These are phyloP conservation scores for Mycosphaerella sp. DNA, from an alignment of 2,329 filamentous ascomycete species.

Conservation along the genomic window DNA sequence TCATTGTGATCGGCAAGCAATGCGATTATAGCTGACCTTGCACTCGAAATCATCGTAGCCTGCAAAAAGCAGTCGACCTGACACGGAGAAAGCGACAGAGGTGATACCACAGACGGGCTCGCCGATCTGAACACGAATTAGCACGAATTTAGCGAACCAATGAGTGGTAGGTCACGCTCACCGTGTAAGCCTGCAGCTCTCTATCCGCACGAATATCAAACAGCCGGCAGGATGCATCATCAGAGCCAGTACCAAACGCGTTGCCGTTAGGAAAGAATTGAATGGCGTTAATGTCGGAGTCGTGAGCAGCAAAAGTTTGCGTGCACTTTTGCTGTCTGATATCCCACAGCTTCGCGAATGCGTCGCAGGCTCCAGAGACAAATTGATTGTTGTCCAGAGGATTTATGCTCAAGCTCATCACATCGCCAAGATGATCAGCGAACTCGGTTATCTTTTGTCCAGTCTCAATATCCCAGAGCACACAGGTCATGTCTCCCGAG, in stretches of 20 bases:
- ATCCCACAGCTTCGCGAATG: slow-evolving; percentile 98
- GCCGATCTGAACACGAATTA: slow-evolving; percentile 61
- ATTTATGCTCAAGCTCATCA: slow-evolving; percentile 99
- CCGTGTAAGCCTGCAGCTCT: slow-evolving; percentile 63
- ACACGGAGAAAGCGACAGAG: slow-evolving; percentile 95
- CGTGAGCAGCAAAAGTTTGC: slow-evolving; percentile 96
- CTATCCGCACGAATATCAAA: slow-evolving; percentile 97
- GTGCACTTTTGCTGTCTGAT: slow-evolving; percentile 97
- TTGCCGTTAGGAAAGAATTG: slow-evolving; percentile 99
- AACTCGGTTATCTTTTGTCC: slow-evolving; percentile 97
- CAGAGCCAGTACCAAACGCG: slow-evolving; percentile 94
- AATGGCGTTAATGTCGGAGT: slow-evolving; percentile 98
- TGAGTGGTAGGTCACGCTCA: slow-evolving; percentile 27
- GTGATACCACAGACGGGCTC: slow-evolving; percentile 97
- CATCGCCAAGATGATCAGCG: slow-evolving; percentile 94
- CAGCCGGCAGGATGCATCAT: slow-evolving; percentile 92
- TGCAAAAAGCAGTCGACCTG: slow-evolving; percentile 87
- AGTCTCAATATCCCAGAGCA: slow-evolving; percentile 99
- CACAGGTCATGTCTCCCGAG: slow-evolving; percentile 98
- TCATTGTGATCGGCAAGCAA: background rate
- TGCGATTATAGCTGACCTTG: slow-evolving; percentile 62
- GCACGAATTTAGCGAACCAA: background rate
- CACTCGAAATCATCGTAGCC: slow-evolving; percentile 99
- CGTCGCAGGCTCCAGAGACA: slow-evolving; percentile 97
- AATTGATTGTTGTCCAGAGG: slow-evolving; percentile 99